Conservation (phyloP, 1,284 basidiomycete genomes). For the Sphaerobolus stellatus region DNA sequence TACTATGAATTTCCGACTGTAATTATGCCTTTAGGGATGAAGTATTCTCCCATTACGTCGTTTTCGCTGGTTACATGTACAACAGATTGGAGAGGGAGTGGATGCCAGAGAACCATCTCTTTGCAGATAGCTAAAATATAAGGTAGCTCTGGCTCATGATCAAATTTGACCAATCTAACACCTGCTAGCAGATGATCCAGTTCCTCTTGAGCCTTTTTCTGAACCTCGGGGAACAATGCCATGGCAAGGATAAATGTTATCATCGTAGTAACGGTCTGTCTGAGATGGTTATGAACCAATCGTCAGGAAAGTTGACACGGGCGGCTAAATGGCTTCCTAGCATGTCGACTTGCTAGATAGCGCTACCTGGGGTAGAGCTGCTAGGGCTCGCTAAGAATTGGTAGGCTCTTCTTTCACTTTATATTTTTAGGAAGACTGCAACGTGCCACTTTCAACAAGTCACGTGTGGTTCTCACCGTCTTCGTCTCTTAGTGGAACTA, state of each 20-base stretch:
- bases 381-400: too few species aligned
- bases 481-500: too few species aligned
- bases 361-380: too few species aligned
- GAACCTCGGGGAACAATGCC: conserved; percentile 24
- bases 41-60: neutral
- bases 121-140: neutral
- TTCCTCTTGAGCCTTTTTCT: conserved; percentile 24
- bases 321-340: too few species aligned
- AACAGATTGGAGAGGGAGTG: neutral
- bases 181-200: conserved; percentile 24
- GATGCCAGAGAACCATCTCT: neutral
- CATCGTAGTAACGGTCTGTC: too few species aligned
- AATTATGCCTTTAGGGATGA: neutral
- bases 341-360: too few species aligned
- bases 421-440: too few species aligned
- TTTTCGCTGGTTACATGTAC: neutral
- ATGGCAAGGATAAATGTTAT: conserved; percentile 26
- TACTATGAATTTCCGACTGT: neutral
- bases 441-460: too few species aligned
- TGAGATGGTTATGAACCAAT: too few species aligned
- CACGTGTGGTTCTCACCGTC: too few species aligned
- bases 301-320: too few species aligned
- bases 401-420: too few species aligned
- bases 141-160: conserved; percentile 10
- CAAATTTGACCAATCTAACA: conserved; percentile 26